A percentile compares a stretch with the other conserved stretches of the same genome.
Conservation (phyloP, 2,329 filamentous ascomycete genomes). For the Albifimbria verrucaria region DNA sequence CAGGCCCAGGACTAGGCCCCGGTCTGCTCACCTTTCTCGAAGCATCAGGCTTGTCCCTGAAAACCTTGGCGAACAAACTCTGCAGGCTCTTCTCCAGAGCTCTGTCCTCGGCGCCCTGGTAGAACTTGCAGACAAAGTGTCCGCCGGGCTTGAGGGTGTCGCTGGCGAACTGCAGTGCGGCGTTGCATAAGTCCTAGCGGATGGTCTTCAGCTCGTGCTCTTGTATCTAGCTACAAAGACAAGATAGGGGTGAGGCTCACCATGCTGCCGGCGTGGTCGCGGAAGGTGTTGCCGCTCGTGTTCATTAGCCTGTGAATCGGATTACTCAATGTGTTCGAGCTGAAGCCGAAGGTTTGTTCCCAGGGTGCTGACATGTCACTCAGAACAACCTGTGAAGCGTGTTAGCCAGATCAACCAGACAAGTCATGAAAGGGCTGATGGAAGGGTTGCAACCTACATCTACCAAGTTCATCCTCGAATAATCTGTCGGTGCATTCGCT, state of each 20-base stretch:
- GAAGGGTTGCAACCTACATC: constrained; percentile 64
- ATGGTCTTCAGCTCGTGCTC: background rate
- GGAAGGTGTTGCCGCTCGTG: constrained; percentile 82
- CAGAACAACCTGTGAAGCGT: constrained; percentile 64
- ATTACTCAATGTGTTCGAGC: constrained; percentile 89
- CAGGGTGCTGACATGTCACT: constrained; percentile 99
- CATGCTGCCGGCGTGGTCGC: constrained; percentile 93
- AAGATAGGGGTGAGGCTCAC: constrained; percentile 43
- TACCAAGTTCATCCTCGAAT: constrained; percentile 48
- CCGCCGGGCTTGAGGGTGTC: constrained; percentile 80
- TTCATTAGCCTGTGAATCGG: constrained; percentile 99
- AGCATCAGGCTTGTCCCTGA: constrained; percentile 86
- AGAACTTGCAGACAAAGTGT: constrained; percentile 97
- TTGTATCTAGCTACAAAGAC: background rate
- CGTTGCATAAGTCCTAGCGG: constrained; percentile 77
- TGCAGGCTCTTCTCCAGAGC: constrained; percentile 70
- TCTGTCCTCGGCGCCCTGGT: constrained; percentile 86
- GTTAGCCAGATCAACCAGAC: no score
- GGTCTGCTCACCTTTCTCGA: constrained; percentile 79
- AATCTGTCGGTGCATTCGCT: constrained; percentile 21
- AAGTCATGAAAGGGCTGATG: no score
- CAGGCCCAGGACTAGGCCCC: background rate
- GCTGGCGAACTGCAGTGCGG: constrained; percentile 79
- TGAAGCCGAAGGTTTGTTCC: constrained; percentile 74
- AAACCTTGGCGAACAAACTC: constrained; percentile 74